Evolutionary conservation across 1,284 basidiomycete species (phyloP).

Genomic region (Moniliophthora roreri): DNA sequence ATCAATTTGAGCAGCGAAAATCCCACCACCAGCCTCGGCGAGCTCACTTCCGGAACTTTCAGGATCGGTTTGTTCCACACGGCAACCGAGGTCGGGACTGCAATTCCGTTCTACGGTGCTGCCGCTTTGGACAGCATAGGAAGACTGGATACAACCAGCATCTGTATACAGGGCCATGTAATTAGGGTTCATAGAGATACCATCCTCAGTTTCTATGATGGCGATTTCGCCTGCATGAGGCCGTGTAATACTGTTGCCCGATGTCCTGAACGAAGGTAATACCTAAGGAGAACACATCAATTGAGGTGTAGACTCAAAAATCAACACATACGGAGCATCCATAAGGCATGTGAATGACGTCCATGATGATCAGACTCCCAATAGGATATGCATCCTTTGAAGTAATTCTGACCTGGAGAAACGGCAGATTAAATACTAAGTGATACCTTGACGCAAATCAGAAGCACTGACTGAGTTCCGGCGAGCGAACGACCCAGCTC

Average conservation of each 20-base stretch:
- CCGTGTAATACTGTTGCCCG: slow-evolving; percentile 36
- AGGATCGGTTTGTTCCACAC: slow-evolving; percentile 46
- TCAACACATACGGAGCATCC: slow-evolving; percentile 43
- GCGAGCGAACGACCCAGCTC: slow-evolving; percentile 41
- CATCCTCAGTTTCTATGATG: slow-evolving; percentile 50
- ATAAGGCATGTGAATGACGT: slow-evolving; percentile 59
- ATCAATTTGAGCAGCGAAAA: slow-evolving; percentile 64
- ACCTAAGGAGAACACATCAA: slow-evolving; percentile 26
- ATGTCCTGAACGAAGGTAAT: slow-evolving; percentile 37
- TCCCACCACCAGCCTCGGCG: slow-evolving; percentile 58
- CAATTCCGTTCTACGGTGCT: slow-evolving; percentile 37
- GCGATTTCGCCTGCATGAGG: slow-evolving; percentile 59
- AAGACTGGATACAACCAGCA: slow-evolving; percentile 29
- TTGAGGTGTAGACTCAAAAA: not conserved
- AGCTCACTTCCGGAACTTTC: slow-evolving; percentile 58
- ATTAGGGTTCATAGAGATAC: slow-evolving; percentile 41
- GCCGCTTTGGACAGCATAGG: slow-evolving; percentile 35
- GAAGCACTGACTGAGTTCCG: slow-evolving; percentile 40
- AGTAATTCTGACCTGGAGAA: slow-evolving; percentile 47
- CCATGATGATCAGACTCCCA: slow-evolving; percentile 61
- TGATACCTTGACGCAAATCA: not conserved
- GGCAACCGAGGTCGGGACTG: slow-evolving; percentile 49
- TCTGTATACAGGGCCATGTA: slow-evolving; percentile 47
- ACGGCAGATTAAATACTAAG: slow-evolving; percentile 1
- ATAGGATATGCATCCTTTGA: slow-evolving; percentile 46